Base-by-base conservation (phyloP, 345 rosid genomes). In the Turritis glabra region DNA sequence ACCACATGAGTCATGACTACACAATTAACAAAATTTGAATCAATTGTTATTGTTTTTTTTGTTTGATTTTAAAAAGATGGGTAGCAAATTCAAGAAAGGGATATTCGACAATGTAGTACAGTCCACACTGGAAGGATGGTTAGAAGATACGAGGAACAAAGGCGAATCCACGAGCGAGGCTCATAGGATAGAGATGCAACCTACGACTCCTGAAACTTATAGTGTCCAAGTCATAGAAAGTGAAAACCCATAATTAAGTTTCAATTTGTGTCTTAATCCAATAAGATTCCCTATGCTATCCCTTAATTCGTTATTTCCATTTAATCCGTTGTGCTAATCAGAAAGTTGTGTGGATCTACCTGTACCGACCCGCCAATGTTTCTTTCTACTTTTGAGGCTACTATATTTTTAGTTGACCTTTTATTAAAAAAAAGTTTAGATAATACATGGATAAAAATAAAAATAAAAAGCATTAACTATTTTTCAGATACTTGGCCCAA, bases 81-180 rank as follows among this genome's bases (percentile, higher is more conserved):
- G 98, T 2, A 84, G 84, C 77, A 64, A 19, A 44, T 88, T 83
- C 80, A 91, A 86, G 80, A 33, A 51, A 77, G 85, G 85, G 23
- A 75, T 90, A 21, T 86, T 89, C 47, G 50, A 73, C 12, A 79
- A 74, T 1, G 4, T 40, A 6, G 35, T 82, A 67, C 79, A 78
- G 5, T 48, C 40, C 5, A 5, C 40, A 25, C 0, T 93, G 1
- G 68, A 14, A 3, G 70, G 2, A 2, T 88, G 90, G 93, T 1
- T 17, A 12, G 71, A 54, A 25, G 41, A 14, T 27, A 2, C 21
- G 19, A 40, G 35, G 64, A 56, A 6, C 51, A 68, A 8, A 65
- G 30, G 54, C 1, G 82, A 79, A 64, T 44, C 80, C 38, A 63
- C 73, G 9, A 77, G 55, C 35, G 69, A 71, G 50, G 1, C 43